Evolutionary conservation across 768 basidiomycete species (phyloP).

Genomic region (Podaxis sp.): DNA sequence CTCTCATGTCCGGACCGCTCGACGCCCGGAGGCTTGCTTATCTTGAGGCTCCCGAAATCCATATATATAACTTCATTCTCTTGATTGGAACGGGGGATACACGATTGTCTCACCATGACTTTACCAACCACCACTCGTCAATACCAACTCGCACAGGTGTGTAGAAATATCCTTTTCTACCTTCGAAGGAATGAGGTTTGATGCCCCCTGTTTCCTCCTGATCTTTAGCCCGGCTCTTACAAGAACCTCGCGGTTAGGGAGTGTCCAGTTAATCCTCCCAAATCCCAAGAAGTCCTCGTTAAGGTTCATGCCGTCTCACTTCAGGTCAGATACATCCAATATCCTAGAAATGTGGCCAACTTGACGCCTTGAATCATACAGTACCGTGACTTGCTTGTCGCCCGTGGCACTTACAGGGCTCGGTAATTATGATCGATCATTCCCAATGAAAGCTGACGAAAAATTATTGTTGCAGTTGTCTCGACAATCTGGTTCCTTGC

Average conservation of each 20-base stretch:
- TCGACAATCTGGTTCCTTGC: slow-evolving; percentile 32
- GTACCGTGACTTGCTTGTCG: slow-evolving; percentile 51
- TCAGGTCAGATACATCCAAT: slow-evolving; percentile 30
- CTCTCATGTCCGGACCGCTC: no score
- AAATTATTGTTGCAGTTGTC: slow-evolving; percentile 6
- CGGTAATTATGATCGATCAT: not conserved
- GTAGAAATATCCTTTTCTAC: no score
- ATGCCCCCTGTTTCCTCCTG: not conserved
- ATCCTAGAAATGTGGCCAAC: not conserved
- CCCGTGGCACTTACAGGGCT: slow-evolving; percentile 35
- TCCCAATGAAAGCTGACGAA: slow-evolving; percentile 16
- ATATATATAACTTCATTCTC: no score
- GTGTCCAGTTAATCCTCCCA: slow-evolving; percentile 28
- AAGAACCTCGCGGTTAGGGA: slow-evolving; percentile 24
- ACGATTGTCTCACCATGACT: no score
- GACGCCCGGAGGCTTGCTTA: no score
- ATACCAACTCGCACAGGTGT: no score
- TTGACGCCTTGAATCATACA: slow-evolving; percentile 14
- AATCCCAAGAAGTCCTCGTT: slow-evolving; percentile 49
- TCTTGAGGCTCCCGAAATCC: no score
- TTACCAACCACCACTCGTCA: no score
- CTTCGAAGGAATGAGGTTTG: not conserved
- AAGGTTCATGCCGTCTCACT: slow-evolving; percentile 56
- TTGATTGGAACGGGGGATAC: no score
- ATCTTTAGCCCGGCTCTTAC: slow-evolving; percentile 19